phyloP scores from a whole-genome alignment of 2,329 filamentous ascomycete species.

The Chrysosporium queenslandicum region DNA sequence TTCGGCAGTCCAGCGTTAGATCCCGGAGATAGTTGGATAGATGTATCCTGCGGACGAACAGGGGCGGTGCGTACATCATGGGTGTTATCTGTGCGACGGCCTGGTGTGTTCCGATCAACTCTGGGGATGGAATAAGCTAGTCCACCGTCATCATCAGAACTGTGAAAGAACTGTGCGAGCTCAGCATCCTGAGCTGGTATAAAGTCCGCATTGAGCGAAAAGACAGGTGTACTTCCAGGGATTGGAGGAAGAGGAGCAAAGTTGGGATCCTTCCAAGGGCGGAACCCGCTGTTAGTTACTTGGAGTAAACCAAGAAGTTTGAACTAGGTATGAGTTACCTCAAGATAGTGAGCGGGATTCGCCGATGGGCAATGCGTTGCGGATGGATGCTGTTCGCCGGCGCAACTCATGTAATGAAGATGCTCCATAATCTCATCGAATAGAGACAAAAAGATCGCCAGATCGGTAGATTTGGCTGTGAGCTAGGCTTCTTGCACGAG shows the following conservation, averaged over 20 bases:
- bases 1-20: background rate
- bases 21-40: background rate
- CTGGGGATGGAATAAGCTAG: background rate
- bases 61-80: background rate
- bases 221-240: too few species aligned
- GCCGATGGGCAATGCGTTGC: background rate
- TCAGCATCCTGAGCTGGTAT: background rate
- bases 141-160: background rate
- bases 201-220: background rate
- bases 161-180: background rate
- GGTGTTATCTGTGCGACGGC: background rate
- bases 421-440: background rate
- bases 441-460: background rate
- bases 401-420: background rate
- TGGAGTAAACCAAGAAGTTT: background rate
- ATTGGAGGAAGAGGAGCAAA: too few species aligned
- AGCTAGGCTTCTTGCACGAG: background rate
- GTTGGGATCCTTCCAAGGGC: background rate
- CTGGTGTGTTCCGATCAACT: background rate
- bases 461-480: background rate
- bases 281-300: background rate
- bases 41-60: background rate
- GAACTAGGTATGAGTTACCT: background rate
- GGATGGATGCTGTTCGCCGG: background rate
- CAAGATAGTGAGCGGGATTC: background rate